These are phyloP conservation scores for Heliocybe sulcata DNA, from an alignment of 1,284 basidiomycete species.

Conservation along the genomic window DNA sequence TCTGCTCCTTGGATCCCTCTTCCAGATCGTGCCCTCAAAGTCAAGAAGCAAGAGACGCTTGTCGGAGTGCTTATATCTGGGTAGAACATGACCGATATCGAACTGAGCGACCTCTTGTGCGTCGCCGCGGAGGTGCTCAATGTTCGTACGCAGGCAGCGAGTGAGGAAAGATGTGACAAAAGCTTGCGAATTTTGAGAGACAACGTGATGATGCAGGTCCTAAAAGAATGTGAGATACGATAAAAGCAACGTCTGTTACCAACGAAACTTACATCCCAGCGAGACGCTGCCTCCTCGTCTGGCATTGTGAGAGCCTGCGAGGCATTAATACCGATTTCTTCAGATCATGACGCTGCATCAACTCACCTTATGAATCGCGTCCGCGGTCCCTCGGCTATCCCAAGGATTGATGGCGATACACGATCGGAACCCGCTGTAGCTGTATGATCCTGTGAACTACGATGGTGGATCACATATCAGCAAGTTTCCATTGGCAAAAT, in stretches of 20 bases:
- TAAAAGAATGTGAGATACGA: too few relatives aligned
- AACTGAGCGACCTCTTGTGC: slow-evolving; percentile 36
- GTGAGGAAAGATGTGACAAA: slow-evolving; percentile 79
- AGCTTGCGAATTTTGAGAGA: slow-evolving; percentile 82
- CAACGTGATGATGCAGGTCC: slow-evolving; percentile 81
- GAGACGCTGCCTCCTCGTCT: slow-evolving; percentile 60
- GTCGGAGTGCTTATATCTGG: slow-evolving; percentile 54
- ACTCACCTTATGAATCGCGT: slow-evolving; percentile 57
- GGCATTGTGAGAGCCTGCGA: slow-evolving; percentile 65
- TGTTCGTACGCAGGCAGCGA: slow-evolving; percentile 61
- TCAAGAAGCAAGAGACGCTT: slow-evolving; percentile 71
- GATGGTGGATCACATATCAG: slow-evolving; percentile 2
- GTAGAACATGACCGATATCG: slow-evolving; percentile 44
- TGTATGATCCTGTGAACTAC: slow-evolving; percentile 83
- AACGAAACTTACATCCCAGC: slow-evolving; percentile 57
- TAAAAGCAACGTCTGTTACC: too few relatives aligned
- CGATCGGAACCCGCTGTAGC: slow-evolving; percentile 77
- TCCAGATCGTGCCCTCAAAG: slow-evolving; percentile 75
- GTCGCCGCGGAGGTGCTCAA: slow-evolving; percentile 47
- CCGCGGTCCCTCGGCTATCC: slow-evolving; percentile 68
- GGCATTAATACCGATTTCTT: slow-evolving; percentile 2
- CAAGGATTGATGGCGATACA: slow-evolving; percentile 85
- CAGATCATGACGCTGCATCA: neutral
- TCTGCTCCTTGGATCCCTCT: slow-evolving; percentile 39
- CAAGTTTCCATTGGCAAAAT: neutral